Conservation (phyloP, 805 yeast genomes). For the Candida namnaoensis region DNA sequence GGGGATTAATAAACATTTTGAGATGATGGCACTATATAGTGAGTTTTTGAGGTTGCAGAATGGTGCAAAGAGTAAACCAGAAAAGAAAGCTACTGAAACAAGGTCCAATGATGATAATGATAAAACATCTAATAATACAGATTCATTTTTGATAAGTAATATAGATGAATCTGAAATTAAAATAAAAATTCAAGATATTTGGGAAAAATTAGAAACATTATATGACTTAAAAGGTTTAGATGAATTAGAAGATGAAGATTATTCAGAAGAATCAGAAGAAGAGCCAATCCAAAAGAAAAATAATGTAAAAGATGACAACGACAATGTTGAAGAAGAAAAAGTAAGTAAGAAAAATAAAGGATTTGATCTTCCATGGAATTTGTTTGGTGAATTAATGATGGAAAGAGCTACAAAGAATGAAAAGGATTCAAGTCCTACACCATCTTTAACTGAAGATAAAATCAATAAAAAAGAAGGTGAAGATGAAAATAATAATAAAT, state of each 20-base stretch:
- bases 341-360: conserved; percentile 11
- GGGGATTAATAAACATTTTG: conserved; percentile 39
- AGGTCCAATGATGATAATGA: conserved; percentile 14
- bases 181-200: conserved; percentile 39
- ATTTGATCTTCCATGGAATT: conserved; percentile 34
- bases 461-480: too few species aligned
- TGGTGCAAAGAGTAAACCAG: too few species aligned
- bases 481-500: too few species aligned
- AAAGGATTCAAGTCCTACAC: too few species aligned
- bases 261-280: too few species aligned
- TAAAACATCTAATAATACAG: conserved; percentile 13
- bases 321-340: conserved; percentile 10
- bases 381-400: conserved; percentile 32
- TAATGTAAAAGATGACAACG: neutral
- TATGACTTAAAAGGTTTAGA: conserved; percentile 56
- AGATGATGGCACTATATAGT: conserved; percentile 18
- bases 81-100: neutral
- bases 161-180: conserved; percentile 24
- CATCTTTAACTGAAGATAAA: too few species aligned
- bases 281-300: too few species aligned
- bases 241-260: conserved; percentile 31
- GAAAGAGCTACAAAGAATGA: conserved; percentile 22
- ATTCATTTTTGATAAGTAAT: too few species aligned
- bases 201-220: conserved; percentile 43
- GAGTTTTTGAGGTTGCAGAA: conserved; percentile 10